phyloP scores from a whole-genome alignment of 495 filamentous ascomycete species.

The Lasiosphaeria hispida region DNA sequence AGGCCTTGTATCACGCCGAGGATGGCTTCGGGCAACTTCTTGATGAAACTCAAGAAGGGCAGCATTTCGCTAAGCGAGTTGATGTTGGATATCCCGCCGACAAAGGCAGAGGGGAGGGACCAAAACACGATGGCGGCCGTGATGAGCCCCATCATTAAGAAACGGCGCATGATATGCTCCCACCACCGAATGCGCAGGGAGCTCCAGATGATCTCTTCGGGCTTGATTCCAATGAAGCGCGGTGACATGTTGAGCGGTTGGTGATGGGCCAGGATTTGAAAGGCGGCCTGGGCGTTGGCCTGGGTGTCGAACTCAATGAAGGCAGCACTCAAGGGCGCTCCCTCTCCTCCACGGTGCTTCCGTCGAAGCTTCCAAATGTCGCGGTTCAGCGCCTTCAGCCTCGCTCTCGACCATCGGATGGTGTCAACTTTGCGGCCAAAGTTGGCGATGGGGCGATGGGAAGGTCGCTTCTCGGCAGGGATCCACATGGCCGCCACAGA shows the following conservation, averaged over 20 bases:
- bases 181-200: constrained; percentile 80
- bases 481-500: constrained; percentile 77
- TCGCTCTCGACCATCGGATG: constrained; percentile 76
- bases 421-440: constrained; percentile 68
- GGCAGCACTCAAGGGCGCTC: constrained; percentile 56
- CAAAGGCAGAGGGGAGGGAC: constrained; percentile 80
- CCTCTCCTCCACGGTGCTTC: constrained; percentile 46
- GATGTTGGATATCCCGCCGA: constrained; percentile 79
- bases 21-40: constrained; percentile 61
- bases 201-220: constrained; percentile 79
- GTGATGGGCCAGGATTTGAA: constrained; percentile 76
- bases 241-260: constrained; percentile 79
- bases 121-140: constrained; percentile 78
- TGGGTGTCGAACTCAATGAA: constrained; percentile 83
- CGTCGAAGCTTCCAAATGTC: constrained; percentile 62
- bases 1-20: constrained; percentile 75
- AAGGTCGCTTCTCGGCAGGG: constrained; percentile 56
- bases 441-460: constrained; percentile 47
- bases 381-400: constrained; percentile 70
- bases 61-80: constrained; percentile 58
- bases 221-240: constrained; percentile 74
- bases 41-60: constrained; percentile 66
- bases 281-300: constrained; percentile 76
- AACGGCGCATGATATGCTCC: constrained; percentile 68
- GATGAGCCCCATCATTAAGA: constrained; percentile 62